Conservation (phyloP, 2,329 filamentous ascomycete species). For the Hirsutella minnesotensis region DNA sequence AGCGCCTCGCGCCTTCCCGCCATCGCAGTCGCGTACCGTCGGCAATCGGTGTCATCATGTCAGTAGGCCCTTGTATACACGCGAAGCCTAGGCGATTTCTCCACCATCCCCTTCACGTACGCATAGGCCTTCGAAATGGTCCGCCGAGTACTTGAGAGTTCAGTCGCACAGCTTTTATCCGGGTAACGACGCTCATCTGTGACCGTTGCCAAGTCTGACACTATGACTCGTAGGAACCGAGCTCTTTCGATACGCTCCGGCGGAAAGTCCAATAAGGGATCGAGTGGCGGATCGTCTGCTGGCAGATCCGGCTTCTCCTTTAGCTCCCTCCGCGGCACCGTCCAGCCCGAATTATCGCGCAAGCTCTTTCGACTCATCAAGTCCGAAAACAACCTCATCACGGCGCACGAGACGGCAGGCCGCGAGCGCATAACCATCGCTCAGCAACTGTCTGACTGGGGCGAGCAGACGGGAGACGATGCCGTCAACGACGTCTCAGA, state of each 20-base stretch:
- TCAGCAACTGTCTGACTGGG: slow-evolving; percentile 90
- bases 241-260: slow-evolving; percentile 62
- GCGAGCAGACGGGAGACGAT: slow-evolving; percentile 81
- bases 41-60: too few species aligned
- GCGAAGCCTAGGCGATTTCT: too few species aligned
- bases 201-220: slow-evolving; percentile 15
- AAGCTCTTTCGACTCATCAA: slow-evolving; percentile 90
- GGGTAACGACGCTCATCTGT: slow-evolving; percentile 8
- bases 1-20: too few species aligned
- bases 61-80: too few species aligned
- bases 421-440: slow-evolving; percentile 78
- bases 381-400: slow-evolving; percentile 79
- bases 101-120: too few species aligned
- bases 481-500: slow-evolving; percentile 82
- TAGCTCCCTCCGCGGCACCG: slow-evolving; percentile 70
- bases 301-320: slow-evolving; percentile 55
- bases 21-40: too few species aligned
- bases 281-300: slow-evolving; percentile 16
- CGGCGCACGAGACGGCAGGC: slow-evolving; percentile 71
- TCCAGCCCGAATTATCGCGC: slow-evolving; percentile 80
- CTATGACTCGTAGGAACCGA: slow-evolving; percentile 47
- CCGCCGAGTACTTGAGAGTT: slow-evolving; percentile 19
- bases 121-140: slow-evolving; percentile 18
- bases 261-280: slow-evolving; percentile 34
- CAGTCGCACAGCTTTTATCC: slow-evolving; percentile 9